phyloP scores from a whole-genome alignment of 164 flowering plant species.

The Vitis rupestris region DNA sequence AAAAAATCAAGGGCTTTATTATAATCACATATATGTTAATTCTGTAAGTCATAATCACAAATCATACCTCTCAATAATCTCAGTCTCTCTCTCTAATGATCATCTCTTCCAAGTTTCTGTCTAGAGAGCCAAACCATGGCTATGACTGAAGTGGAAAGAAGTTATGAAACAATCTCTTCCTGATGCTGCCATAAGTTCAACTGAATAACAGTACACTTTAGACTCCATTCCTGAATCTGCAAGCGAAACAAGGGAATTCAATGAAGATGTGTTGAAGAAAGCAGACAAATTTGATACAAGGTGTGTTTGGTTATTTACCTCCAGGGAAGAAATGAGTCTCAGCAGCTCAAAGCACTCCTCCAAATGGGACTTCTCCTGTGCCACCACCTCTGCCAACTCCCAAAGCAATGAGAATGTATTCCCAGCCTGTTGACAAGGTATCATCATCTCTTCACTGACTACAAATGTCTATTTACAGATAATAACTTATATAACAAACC shows the following conservation, averaged over 20 bases:
- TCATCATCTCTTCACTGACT: not conserved
- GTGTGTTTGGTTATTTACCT: slow-evolving; percentile 31
- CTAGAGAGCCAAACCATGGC: too few species aligned
- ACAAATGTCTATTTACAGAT: not conserved
- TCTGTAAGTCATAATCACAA: too few species aligned
- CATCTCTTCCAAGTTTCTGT: too few species aligned
- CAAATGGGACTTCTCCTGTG: slow-evolving; percentile 52
- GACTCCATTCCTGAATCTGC: slow-evolving; percentile 58
- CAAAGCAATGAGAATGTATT: slow-evolving; percentile 33
- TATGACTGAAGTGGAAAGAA: not conserved
- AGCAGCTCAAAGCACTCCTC: slow-evolving; percentile 57
- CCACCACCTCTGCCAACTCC: slow-evolving; percentile 60
- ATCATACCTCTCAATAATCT: too few species aligned
- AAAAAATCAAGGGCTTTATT: too few species aligned
- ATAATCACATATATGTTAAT: too few species aligned
- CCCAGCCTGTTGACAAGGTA: slow-evolving; percentile 38
- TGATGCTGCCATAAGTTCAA: slow-evolving; percentile 18
- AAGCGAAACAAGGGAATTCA: not conserved
- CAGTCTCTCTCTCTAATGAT: too few species aligned
- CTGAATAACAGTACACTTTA: slow-evolving; percentile 46
- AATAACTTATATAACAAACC: too few species aligned
- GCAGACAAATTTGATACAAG: not conserved
- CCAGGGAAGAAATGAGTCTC: slow-evolving; percentile 37
- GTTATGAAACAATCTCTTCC: slow-evolving; percentile 3
- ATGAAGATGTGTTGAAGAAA: not conserved